These are phyloP conservation scores for Ceratocystis papillata DNA, from an alignment of 2,329 filamentous ascomycete genomes.

Conservation along the genomic window DNA sequence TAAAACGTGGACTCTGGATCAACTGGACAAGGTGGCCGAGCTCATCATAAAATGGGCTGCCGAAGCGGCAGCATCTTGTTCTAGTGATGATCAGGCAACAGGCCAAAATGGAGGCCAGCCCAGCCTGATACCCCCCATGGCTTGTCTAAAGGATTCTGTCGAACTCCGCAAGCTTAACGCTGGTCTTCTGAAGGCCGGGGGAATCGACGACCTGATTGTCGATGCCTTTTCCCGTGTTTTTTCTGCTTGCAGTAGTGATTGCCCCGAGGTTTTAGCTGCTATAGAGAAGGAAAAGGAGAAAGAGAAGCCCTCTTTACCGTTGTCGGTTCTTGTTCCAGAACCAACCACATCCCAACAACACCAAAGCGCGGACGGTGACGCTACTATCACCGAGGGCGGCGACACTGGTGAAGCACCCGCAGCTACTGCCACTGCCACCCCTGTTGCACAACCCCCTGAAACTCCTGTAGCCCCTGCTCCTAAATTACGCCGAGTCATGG, in stretches of 20 bases:
- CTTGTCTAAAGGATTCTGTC: slow-evolving; percentile 47
- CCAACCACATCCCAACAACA: neutral
- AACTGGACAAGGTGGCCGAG: slow-evolving; percentile 48
- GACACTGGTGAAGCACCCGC: slow-evolving; percentile 26
- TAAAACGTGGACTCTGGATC: slow-evolving; percentile 43
- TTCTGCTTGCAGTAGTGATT: slow-evolving; percentile 16
- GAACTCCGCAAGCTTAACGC: slow-evolving; percentile 65
- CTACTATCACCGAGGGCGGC: slow-evolving; percentile 27
- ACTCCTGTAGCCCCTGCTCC: slow-evolving; percentile 17
- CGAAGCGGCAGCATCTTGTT: neutral
- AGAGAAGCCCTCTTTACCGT: slow-evolving; percentile 30
- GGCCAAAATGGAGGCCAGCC: slow-evolving; percentile 1
- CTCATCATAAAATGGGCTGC: slow-evolving; percentile 45
- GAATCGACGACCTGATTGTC: slow-evolving; percentile 86
- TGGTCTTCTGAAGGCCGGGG: slow-evolving; percentile 70
- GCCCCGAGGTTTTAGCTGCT: slow-evolving; percentile 16
- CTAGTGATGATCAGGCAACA: slow-evolving; percentile 5
- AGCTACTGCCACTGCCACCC: slow-evolving; percentile 5
- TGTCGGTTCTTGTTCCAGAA: neutral
- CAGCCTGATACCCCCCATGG: slow-evolving; percentile 33
- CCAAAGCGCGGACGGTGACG: slow-evolving; percentile 12
- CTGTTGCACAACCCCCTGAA: neutral
- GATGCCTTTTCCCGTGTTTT: slow-evolving; percentile 60
- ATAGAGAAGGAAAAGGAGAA: slow-evolving; percentile 30
- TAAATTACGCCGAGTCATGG: slow-evolving; percentile 36